Conservation (phyloP, 2,329 filamentous ascomycete species). For the Didymella lethalis region DNA sequence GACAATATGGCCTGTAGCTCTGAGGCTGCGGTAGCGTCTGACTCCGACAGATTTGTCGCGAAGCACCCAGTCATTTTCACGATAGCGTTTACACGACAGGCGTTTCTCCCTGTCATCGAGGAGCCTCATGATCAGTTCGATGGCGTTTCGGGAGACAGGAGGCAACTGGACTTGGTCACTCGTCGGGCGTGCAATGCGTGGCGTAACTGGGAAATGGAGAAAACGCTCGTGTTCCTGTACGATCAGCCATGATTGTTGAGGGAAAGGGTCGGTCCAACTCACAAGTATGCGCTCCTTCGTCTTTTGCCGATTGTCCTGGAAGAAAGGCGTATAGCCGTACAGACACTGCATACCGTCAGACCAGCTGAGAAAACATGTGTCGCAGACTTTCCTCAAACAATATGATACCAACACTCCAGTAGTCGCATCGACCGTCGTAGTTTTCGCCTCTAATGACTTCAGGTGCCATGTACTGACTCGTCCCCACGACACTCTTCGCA, state of each 20-base stretch:
- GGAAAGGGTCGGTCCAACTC: constrained; percentile 43
- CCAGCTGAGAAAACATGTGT: neutral
- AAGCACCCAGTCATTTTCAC: constrained; percentile 65
- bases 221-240: constrained; percentile 72
- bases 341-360: constrained; percentile 68
- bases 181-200: constrained; percentile 62
- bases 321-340: constrained; percentile 90
- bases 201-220: constrained; percentile 72
- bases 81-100: constrained; percentile 79
- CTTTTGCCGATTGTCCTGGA: constrained; percentile 78
- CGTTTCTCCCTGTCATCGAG: constrained; percentile 78
- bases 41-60: constrained; percentile 36
- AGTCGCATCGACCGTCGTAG: constrained; percentile 95
- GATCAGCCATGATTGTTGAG: constrained; percentile 22
- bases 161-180: constrained; percentile 49
- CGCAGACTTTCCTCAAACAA: constrained; percentile 72
- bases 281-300: constrained; percentile 88
- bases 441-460: constrained; percentile 83
- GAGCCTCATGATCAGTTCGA: constrained; percentile 77
- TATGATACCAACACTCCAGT: constrained; percentile 96
- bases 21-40: constrained; percentile 39
- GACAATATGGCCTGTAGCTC: constrained; percentile 68
- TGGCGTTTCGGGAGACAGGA: constrained; percentile 72
- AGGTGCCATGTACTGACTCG: constrained; percentile 97
- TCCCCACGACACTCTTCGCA: constrained; percentile 88